A percentile compares a stretch with the other conserved stretches of the same genome.
phyloP scores from a whole-genome alignment of 352 stramenopile genomes.

The Pythium brachiatum region DNA sequence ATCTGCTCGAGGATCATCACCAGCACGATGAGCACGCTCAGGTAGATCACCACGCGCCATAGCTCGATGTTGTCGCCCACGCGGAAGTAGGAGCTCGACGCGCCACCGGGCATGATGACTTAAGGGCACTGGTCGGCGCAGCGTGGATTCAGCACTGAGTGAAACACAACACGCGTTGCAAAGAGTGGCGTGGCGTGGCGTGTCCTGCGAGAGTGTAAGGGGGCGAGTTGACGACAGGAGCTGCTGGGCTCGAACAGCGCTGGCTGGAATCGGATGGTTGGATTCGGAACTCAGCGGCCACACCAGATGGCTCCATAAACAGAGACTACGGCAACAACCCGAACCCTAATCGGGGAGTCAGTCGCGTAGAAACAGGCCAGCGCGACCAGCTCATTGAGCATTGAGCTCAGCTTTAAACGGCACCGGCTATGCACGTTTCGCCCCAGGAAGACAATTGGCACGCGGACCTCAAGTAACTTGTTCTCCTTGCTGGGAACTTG shows the following conservation, averaged over 20 bases:
- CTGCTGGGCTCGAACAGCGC: no score
- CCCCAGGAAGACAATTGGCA: background rate
- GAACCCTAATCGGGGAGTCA: background rate
- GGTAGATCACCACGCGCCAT: constrained; percentile 47
- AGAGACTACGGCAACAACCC: background rate
- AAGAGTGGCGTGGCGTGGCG: background rate
- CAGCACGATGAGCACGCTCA: constrained; percentile 46
- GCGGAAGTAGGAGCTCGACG: constrained; percentile 45
- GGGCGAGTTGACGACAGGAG: background rate
- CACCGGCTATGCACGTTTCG: background rate
- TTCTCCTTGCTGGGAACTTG: no score
- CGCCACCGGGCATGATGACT: background rate
- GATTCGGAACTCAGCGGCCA: background rate
- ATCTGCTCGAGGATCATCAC: constrained; percentile 49
- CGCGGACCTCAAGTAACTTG: no score
- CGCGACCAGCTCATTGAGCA: background rate
- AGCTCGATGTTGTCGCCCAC: constrained; percentile 54
- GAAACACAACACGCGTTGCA: background rate
- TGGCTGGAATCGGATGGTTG: background rate
- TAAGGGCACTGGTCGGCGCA: background rate
- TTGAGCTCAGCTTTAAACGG: no score
- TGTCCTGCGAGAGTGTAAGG: background rate
- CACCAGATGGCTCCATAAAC: background rate
- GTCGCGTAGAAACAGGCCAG: background rate
- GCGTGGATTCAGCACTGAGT: background rate